Percentiles rank a stretch among this genome's conserved stretches.
These are phyloP conservation scores for Paspalum notatum DNA, from an alignment of 176 grass and related monocot species.

Conservation along the genomic window DNA sequence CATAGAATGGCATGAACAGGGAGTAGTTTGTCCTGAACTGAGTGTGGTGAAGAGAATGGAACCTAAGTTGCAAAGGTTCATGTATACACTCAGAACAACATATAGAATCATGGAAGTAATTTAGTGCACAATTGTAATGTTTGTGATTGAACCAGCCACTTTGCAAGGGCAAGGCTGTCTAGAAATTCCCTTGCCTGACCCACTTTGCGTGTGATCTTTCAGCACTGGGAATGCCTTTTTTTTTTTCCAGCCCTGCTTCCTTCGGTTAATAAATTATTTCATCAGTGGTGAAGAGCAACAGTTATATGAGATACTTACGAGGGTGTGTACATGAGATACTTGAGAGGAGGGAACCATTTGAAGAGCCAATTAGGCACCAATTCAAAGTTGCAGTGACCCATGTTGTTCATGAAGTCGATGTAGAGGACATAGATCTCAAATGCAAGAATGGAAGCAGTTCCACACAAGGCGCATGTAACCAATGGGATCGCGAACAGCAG, in stretches of 20 bases:
- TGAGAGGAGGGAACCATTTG: slow-evolving; percentile 72
- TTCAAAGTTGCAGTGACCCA: slow-evolving; percentile 96
- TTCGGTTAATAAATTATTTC: slow-evolving; percentile 23
- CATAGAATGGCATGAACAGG: slow-evolving; percentile 95
- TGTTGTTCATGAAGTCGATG: slow-evolving; percentile 97
- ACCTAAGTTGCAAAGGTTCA: slow-evolving; percentile 45
- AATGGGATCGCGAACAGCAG: slow-evolving; percentile 67
- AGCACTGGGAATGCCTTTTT: too few species aligned
- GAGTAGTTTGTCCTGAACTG: slow-evolving; percentile 90
- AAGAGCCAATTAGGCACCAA: slow-evolving; percentile 77
- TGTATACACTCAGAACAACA: not conserved
- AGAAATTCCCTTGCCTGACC: too few species aligned
- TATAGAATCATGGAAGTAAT: not conserved
- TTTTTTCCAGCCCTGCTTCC: not conserved
- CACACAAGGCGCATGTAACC: slow-evolving; percentile 36
- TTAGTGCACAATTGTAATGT: not conserved
- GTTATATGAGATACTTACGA: slow-evolving; percentile 61
- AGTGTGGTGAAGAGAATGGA: slow-evolving; percentile 94
- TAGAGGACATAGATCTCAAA: slow-evolving; percentile 54
- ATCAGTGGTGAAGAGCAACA: not conserved
- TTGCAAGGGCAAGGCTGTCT: too few species aligned
- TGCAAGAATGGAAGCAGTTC: slow-evolving; percentile 50
- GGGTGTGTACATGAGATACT: slow-evolving; percentile 96
- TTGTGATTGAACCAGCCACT: too few species aligned
- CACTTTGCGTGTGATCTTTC: too few species aligned